phyloP scores from a whole-genome alignment of 352 stramenopile species.

The Phytophthora foliorum region DNA sequence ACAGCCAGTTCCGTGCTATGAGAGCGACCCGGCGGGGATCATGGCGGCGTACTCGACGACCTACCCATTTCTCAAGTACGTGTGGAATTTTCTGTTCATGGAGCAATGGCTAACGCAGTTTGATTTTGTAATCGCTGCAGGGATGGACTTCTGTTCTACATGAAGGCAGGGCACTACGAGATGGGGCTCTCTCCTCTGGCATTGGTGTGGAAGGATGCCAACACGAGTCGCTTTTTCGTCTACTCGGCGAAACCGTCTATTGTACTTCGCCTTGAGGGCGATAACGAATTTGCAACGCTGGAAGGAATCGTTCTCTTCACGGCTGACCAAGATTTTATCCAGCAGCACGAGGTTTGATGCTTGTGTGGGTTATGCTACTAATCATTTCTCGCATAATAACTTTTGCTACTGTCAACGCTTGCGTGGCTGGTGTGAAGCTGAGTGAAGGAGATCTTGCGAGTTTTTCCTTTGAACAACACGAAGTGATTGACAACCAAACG shows the following conservation, averaged over 20 bases:
- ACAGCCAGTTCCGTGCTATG: slow-evolving; percentile 87
- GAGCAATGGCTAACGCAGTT: not conserved
- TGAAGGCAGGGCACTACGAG: slow-evolving; percentile 92
- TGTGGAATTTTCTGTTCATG: not conserved
- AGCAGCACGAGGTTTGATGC: slow-evolving; percentile 69
- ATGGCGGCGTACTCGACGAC: slow-evolving; percentile 79
- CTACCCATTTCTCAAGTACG: slow-evolving; percentile 90
- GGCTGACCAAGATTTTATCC: slow-evolving; percentile 54
- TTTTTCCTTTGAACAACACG: slow-evolving; percentile 78
- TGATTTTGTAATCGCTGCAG: slow-evolving; percentile 38
- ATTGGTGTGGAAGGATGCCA: slow-evolving; percentile 92
- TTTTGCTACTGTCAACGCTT: not conserved
- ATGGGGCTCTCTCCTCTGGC: slow-evolving; percentile 87
- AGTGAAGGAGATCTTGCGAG: slow-evolving; percentile 82
- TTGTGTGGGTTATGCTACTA: not conserved
- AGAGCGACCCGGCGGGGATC: slow-evolving; percentile 85
- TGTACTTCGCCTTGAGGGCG: slow-evolving; percentile 67
- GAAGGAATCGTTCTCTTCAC: slow-evolving; percentile 76
- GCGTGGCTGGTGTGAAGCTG: slow-evolving; percentile 40
- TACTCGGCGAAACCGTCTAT: slow-evolving; percentile 79
- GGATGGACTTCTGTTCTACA: slow-evolving; percentile 92
- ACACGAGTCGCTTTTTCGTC: slow-evolving; percentile 86
- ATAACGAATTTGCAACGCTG: slow-evolving; percentile 68
- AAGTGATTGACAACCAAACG: slow-evolving; percentile 55
- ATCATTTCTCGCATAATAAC: not conserved